A percentile compares a stretch with the other conserved stretches of the same genome.
These are phyloP conservation scores for Combretum micranthum DNA, from an alignment of 345 rosid species.

Conservation along the genomic window DNA sequence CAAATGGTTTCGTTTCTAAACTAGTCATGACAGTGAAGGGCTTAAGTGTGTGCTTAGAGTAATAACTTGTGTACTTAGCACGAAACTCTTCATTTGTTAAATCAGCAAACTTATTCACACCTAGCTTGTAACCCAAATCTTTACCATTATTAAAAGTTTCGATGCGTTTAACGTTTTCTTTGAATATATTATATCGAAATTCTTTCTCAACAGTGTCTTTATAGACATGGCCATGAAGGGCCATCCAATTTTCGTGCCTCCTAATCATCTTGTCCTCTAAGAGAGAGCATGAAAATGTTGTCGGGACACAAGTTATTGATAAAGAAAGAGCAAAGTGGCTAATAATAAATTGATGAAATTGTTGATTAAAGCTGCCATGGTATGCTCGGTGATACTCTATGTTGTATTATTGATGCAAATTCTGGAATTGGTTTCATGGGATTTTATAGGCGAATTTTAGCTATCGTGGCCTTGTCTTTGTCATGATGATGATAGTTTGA, in stretches of 20 bases:
- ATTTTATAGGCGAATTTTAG: too few relatives aligned
- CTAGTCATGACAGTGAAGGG: not conserved
- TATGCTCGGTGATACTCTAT: not conserved
- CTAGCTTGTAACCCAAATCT: slow-evolving; percentile 21
- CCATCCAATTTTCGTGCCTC: slow-evolving; percentile 33
- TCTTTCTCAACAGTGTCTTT: slow-evolving; percentile 20
- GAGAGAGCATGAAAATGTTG: slow-evolving; percentile 20
- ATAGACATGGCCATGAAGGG: slow-evolving; percentile 25
- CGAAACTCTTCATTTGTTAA: slow-evolving; percentile 42
- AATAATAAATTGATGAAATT: not conserved
- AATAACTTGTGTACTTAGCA: slow-evolving; percentile 24
- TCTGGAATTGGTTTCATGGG: too few relatives aligned
- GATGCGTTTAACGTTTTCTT: slow-evolving; percentile 30
- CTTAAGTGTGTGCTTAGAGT: slow-evolving; percentile 15
- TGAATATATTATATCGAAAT: slow-evolving; percentile 29
- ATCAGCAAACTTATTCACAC: slow-evolving; percentile 40
- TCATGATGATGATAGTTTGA: too few relatives aligned
- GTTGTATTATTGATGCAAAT: too few relatives aligned
- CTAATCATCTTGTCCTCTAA: slow-evolving; percentile 23
- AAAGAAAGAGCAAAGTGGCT: slow-evolving; percentile 5
- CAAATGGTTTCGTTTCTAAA: slow-evolving; percentile 5
- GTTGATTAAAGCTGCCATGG: slow-evolving; percentile 10
- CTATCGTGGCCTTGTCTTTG: too few relatives aligned
- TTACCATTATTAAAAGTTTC: slow-evolving; percentile 24
- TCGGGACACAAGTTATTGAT: slow-evolving; percentile 5